These are phyloP conservation scores for Cutaneotrichosporon curvatum DNA, from an alignment of 1,284 basidiomycete genomes.

Conservation along the genomic window DNA sequence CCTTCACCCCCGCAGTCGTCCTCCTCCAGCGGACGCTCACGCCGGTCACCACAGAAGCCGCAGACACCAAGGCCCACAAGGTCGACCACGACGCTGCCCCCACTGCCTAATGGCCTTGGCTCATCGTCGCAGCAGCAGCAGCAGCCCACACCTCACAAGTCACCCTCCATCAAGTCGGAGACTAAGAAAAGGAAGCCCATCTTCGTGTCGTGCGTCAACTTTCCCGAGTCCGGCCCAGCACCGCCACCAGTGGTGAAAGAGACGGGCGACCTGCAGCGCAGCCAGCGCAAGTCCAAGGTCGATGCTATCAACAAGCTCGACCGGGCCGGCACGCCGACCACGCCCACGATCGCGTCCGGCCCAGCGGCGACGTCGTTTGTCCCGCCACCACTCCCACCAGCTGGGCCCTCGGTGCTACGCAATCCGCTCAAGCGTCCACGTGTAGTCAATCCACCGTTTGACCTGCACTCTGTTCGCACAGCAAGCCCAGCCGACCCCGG, in stretches of 20 bases:
- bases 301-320: slow-evolving; percentile 38
- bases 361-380: slow-evolving; percentile 36
- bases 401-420: slow-evolving; percentile 14
- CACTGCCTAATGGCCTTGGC: background rate
- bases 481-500: slow-evolving; percentile 28
- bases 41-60: slow-evolving; percentile 12
- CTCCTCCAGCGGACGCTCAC: slow-evolving; percentile 1
- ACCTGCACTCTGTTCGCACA: slow-evolving; percentile 28
- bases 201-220: slow-evolving; percentile 33
- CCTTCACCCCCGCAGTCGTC: slow-evolving; percentile 12
- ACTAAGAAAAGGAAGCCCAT: slow-evolving; percentile 21
- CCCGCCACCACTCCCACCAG: slow-evolving; percentile 19
- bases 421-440: slow-evolving; percentile 33
- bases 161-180: slow-evolving; percentile 2
- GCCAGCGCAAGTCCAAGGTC: slow-evolving; percentile 37
- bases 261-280: slow-evolving; percentile 25
- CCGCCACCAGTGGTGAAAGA: slow-evolving; percentile 13
- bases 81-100: slow-evolving; percentile 1
- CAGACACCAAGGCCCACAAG: slow-evolving; percentile 14
- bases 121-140: slow-evolving; percentile 1
- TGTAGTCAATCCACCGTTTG: slow-evolving; percentile 33
- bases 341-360: slow-evolving; percentile 6
- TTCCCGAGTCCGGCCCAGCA: slow-evolving; percentile 23
- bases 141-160: background rate
- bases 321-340: slow-evolving; percentile 25